Percentiles rank a stretch among this genome's conserved stretches.
Evolutionary conservation across 106 monocot species (phyloP).

Genomic region (Dendrobium chrysotoxum): DNA sequence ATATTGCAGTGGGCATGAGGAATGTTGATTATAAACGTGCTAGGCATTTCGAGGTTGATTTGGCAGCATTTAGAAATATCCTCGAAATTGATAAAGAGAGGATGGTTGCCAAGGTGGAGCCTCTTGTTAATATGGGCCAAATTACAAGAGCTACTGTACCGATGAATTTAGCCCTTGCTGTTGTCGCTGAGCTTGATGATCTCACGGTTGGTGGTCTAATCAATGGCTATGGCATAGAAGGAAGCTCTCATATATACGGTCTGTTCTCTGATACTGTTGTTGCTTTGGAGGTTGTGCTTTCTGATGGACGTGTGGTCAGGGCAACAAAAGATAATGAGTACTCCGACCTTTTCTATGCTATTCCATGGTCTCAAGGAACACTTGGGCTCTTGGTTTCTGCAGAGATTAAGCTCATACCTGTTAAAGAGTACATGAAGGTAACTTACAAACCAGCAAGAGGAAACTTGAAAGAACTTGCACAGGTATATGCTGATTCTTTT

Average conservation of each 20-base stretch:
- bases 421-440: conserved; percentile 40
- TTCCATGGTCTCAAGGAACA: conserved; percentile 37
- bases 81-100: conserved; percentile 28
- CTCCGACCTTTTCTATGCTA: conserved; percentile 29
- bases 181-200: conserved; percentile 30
- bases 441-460: conserved; percentile 28
- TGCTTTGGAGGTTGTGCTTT: conserved; percentile 27
- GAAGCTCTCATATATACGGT: conserved; percentile 35
- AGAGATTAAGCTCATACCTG: conserved; percentile 31
- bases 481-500: conserved; percentile 33
- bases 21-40: conserved; percentile 34
- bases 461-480: conserved; percentile 22
- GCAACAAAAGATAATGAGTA: conserved; percentile 32
- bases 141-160: conserved; percentile 25
- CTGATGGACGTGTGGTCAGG: conserved; percentile 28
- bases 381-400: conserved; percentile 27
- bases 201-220: conserved; percentile 32
- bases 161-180: conserved; percentile 33
- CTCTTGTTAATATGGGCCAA: conserved; percentile 40
- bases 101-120: conserved; percentile 33
- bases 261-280: conserved; percentile 35
- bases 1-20: conserved; percentile 30
- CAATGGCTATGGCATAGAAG: conserved; percentile 37
- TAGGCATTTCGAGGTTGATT: conserved; percentile 33
- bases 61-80: conserved; percentile 22